Base-by-base conservation (phyloP, 2,329 filamentous ascomycete genomes). In the Aureobasidium lini region DNA sequence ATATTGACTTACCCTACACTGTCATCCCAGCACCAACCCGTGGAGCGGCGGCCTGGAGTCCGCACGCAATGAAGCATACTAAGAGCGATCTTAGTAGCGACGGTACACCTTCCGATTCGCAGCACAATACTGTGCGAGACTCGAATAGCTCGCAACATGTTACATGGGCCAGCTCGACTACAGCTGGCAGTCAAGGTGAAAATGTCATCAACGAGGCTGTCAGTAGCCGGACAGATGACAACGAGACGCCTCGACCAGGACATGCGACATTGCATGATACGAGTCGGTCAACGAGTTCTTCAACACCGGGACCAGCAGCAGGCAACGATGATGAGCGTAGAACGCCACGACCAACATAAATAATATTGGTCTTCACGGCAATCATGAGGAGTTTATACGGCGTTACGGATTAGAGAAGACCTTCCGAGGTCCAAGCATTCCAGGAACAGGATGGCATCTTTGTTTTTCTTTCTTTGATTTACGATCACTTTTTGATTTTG, bases 1-100 rank as follows among this genome's bases (percentile, higher is more conserved):
- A 37, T 18, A 67, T 68, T 6, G 72, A 78, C 18, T 65, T 84
- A 11, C 81, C 82, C 2, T 77, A 85, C 18, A 86, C 82, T 0
- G 76, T 86, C 32, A 84, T 86, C 53, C 84, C 83, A 3, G 82
- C 82, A 4, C 80, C 82, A 62, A 78, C 78, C 28, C 75, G 79
- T 40, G 75, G 74, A 40, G 68, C 66, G 37, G 78, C 79, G 37
- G 79, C 79, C 6, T 84, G 81, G 79, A 81, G 77, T 43, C 80
- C 81, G 7, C 39, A 60, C 15, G 34, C 32, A 13, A 48, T 60
- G 18, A 57, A 57, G 10, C 29, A 43, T 11, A 48, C 28, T 2
- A 39, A 57, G 6, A 57, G 54, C 10, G 43, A 57, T 18, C 3
- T n/a, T 4, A 43, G 42, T 16, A 40, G 34, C 28, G 32, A 57